Evolutionary conservation across 169 alveolate species (phyloP).

Genomic region (Plasmodium inui): DNA sequence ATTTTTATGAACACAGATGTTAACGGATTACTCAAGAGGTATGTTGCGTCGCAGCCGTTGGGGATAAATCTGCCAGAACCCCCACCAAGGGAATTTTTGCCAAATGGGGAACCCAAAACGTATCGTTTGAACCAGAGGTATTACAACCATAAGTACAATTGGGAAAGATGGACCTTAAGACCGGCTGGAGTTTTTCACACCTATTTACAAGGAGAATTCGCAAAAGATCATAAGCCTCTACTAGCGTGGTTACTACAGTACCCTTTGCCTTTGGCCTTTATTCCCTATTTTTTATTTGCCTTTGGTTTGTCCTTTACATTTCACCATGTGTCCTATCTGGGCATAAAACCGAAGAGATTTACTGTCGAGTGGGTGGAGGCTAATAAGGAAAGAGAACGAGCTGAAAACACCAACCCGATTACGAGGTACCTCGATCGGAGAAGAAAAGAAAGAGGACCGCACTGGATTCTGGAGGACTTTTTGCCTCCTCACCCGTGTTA

Average conservation of each 20-base stretch:
- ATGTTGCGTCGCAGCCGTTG: constrained; percentile 72
- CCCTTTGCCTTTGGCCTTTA: constrained; percentile 80
- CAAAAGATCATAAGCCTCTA: constrained; percentile 86
- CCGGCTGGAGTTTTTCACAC: constrained; percentile 93
- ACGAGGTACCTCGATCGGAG: constrained; percentile 89
- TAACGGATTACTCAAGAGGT: constrained; percentile 37
- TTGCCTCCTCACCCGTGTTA: constrained; percentile 89
- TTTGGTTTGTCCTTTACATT: constrained; percentile 84
- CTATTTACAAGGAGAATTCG: constrained; percentile 89
- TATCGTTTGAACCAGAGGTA: constrained; percentile 86
- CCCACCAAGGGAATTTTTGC: constrained; percentile 89
- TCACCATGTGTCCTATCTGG: constrained; percentile 84
- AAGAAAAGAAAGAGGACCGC: constrained; percentile 91
- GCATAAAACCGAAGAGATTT: constrained; percentile 90
- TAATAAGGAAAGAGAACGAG: constrained; percentile 89
- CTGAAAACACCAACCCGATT: constrained; percentile 91
- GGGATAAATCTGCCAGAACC: constrained; percentile 89
- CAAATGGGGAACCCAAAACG: constrained; percentile 88
- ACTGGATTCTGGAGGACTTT: constrained; percentile 89
- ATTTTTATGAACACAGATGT: constrained; percentile 15
- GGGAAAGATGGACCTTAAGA: constrained; percentile 91
- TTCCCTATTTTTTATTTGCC: constrained; percentile 84
- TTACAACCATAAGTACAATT: constrained; percentile 88
- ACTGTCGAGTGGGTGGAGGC: constrained; percentile 92
- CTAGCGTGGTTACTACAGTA: constrained; percentile 84